Base-by-base conservation (phyloP, 768 basidiomycete genomes). In the Boletus edulis region DNA sequence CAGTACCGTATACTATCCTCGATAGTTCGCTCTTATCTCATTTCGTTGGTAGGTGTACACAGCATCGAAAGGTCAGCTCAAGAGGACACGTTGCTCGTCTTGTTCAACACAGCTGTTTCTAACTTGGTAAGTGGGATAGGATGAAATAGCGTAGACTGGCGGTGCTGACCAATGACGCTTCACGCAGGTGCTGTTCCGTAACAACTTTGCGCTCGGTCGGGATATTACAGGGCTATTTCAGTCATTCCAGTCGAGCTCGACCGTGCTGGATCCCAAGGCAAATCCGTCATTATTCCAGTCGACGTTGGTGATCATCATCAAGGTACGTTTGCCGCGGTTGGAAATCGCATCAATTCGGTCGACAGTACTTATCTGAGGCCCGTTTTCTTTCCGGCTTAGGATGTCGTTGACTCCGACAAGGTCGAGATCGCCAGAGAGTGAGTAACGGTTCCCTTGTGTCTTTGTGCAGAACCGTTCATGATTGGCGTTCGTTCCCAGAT, bases 71-170 rank as follows among this genome's bases (percentile, higher is more conserved):
- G 83, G 0, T 83, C 83, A 1, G 74, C 80, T 14, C 83, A 86
- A 65, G 85, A 85, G 61, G 84, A 86, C 41, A 82, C 80, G 0
- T 70, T 86, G 3, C 74, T 86, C 1, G 85, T 86, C 3, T 65
- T 86, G 10, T 85, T 86, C 66, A 86, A 85, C 59, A 80, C 82
- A 1, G 85, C 84, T 0, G 76, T 86, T 12, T 86, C 85, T 3
- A 86, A 86, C 59, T 63, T 85, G 56, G 84, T 83, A 53, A 27
- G 76, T 38, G 11, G n/a, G n/a, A n/a, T n/a, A 10, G 34, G 34
- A 3, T 14, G 34, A 35, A 35, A 13, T 35, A 35, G 34, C 12
- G 13, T 14, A 14, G 12, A 35, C 34, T 11, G 1, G 15, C 12
- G 2, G 7, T 17, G 6, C 15, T 47, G 17, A 57, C 15, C 7